Evolutionary conservation across 2,329 filamentous ascomycete genomes (phyloP).

Genomic region (Clonostachys chloroleuca): DNA sequence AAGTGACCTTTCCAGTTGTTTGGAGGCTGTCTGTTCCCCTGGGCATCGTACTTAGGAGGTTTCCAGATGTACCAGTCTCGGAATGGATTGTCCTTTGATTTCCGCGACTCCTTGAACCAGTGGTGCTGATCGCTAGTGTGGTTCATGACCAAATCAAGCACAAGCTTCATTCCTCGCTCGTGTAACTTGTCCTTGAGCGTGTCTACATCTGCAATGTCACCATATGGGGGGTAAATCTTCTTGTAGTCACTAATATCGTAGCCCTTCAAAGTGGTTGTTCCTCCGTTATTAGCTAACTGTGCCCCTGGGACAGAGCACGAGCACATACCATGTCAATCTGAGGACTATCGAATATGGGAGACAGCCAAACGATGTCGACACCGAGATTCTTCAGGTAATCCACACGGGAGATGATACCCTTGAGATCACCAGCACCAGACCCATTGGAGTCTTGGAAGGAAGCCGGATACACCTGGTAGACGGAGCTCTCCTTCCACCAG

Average conservation of each 20-base stretch:
- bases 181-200: constrained; percentile 57
- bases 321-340: constrained; percentile 56
- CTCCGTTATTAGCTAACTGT: neutral
- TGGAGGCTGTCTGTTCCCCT: constrained; percentile 56
- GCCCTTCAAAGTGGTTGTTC: constrained; percentile 29
- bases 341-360: constrained; percentile 43
- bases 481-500: constrained; percentile 58
- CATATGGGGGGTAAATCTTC: constrained; percentile 61
- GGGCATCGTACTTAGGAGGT: constrained; percentile 46
- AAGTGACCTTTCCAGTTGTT: constrained; percentile 50
- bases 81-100: constrained; percentile 46
- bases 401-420: constrained; percentile 50
- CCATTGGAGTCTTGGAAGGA: constrained; percentile 56
- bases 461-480: constrained; percentile 61
- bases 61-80: constrained; percentile 65
- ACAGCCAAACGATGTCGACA: constrained; percentile 53
- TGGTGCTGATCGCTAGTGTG: constrained; percentile 57
- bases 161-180: constrained; percentile 59
- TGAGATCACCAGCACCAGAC: constrained; percentile 51
- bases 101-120: constrained; percentile 54
- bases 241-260: constrained; percentile 70
- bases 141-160: constrained; percentile 72
- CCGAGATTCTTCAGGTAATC: constrained; percentile 52
- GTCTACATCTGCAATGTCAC: constrained; percentile 64
- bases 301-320: neutral